These are phyloP conservation scores for Sporothrix curviconia DNA, from an alignment of 2,329 filamentous ascomycete species.

Conservation along the genomic window DNA sequence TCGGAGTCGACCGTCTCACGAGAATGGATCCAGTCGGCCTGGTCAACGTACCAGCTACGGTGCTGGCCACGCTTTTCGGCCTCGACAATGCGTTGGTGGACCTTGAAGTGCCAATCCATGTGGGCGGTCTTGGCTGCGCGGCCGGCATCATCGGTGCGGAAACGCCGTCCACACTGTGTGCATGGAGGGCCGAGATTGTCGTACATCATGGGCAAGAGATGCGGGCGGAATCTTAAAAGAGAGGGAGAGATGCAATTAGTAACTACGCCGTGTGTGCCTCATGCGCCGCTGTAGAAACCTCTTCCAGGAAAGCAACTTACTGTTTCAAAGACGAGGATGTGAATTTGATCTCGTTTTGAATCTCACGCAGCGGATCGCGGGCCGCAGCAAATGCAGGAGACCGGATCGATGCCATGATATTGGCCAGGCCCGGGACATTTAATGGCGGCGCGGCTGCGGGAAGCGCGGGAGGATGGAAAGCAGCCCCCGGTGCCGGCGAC, in stretches of 20 bases:
- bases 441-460: constrained; percentile 24
- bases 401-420: constrained; percentile 22
- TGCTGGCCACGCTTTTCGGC: constrained; percentile 80
- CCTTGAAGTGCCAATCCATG: constrained; percentile 97
- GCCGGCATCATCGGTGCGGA: constrained; percentile 68
- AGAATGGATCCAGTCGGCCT: constrained; percentile 86
- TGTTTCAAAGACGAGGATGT: constrained; percentile 66
- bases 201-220: constrained; percentile 56
- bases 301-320: no score
- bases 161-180: constrained; percentile 84
- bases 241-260: background rate
- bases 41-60: constrained; percentile 90
- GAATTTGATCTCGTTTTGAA: constrained; percentile 48
- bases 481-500: constrained; percentile 26
- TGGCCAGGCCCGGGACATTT: constrained; percentile 26
- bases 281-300: no score
- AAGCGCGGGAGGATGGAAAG: background rate
- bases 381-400: constrained; percentile 13
- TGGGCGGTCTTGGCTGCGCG: constrained; percentile 82
- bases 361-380: constrained; percentile 19
- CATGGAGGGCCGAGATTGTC: constrained; percentile 81
- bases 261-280: no score
- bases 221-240: constrained; percentile 57
- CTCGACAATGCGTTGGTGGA: constrained; percentile 82
- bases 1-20: constrained; percentile 70